phyloP scores from a whole-genome alignment of 441 rosid species.

The Geranium incanum region DNA sequence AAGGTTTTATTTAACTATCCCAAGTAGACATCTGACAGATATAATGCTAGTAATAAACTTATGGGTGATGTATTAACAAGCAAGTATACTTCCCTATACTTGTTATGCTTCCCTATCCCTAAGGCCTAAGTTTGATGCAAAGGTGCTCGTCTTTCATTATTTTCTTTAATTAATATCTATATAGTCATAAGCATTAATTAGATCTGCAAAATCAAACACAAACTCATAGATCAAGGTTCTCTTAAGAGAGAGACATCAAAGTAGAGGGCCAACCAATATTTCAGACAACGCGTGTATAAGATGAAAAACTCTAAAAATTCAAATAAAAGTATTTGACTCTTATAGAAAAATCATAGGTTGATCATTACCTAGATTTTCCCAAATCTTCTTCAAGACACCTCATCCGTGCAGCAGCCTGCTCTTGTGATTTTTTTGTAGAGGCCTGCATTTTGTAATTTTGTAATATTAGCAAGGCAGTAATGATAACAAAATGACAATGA shows the following conservation, averaged over 20 bases:
- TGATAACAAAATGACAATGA: background rate
- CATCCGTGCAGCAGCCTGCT: slow-evolving; percentile 57
- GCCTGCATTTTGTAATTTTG: slow-evolving; percentile 41
- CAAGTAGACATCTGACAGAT: background rate
- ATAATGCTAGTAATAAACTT: background rate
- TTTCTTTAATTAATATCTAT: background rate
- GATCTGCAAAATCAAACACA: background rate
- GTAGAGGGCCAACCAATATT: background rate
- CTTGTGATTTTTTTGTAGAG: slow-evolving; percentile 65
- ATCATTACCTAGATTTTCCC: slow-evolving; percentile 54
- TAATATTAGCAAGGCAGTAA: background rate
- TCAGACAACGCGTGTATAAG: background rate
- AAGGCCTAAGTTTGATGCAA: background rate
- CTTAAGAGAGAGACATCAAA: background rate
- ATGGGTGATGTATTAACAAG: background rate
- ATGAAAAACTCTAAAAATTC: background rate
- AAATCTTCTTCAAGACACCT: slow-evolving; percentile 78
- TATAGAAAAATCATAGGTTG: background rate
- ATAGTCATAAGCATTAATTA: background rate
- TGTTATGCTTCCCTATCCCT: background rate
- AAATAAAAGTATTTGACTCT: background rate
- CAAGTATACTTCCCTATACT: background rate
- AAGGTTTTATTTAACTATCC: background rate
- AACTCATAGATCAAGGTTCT: background rate
- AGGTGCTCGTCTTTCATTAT: background rate